Evolutionary conservation across 2,329 filamentous ascomycete genomes (phyloP), one percentile per base, ranked within the genome.

Genomic region (Penicillium sp.): DNA sequence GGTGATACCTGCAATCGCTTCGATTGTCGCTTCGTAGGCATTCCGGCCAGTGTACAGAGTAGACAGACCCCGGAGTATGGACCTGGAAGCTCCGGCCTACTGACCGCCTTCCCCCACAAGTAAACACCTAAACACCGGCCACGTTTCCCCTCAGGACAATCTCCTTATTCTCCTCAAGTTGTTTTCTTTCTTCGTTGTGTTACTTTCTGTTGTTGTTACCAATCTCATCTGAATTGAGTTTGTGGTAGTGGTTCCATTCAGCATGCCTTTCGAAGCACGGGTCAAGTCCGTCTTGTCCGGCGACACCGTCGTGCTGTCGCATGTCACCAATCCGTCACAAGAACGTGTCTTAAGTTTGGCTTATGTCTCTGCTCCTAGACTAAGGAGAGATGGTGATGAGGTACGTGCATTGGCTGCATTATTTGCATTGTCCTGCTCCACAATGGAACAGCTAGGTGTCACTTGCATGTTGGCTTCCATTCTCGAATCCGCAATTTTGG

Each of bases 261-360:
- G 56, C 56, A 69, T 72, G 69, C 65, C 70, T 58, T 59, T 75
- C 49, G 71, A 80, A 75, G 79, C 85, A 68, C 87, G 84, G 65
- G 91, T 97, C 73, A 99, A 99, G 80, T 89, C 87, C 69, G 89
- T 95, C 61, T 77, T 95, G 65, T 96, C 91, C 65, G 93, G 93
- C 64, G 93, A 97, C 77, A 95, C 91, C 25, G 75, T 97, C 62
- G 78, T 97, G 57, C 77, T 97, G 64, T 83, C 86, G 62, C 89
- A 88, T 72, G 79, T 88, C 67, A 86, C 84, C 71, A 91, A 95
- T 69, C 86, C 88, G 30, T 79, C 82, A 57, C 82, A 86, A 71
- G 93, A 97, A 76, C 87, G 89, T 64, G 88, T 81, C 44, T 80
- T 99, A 63, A 95, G 90, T 65, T 79, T 99, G 57, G 93, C 93